Conservation (phyloP, 2,329 filamentous ascomycete species). For the Trichoderma pleuroti region DNA sequence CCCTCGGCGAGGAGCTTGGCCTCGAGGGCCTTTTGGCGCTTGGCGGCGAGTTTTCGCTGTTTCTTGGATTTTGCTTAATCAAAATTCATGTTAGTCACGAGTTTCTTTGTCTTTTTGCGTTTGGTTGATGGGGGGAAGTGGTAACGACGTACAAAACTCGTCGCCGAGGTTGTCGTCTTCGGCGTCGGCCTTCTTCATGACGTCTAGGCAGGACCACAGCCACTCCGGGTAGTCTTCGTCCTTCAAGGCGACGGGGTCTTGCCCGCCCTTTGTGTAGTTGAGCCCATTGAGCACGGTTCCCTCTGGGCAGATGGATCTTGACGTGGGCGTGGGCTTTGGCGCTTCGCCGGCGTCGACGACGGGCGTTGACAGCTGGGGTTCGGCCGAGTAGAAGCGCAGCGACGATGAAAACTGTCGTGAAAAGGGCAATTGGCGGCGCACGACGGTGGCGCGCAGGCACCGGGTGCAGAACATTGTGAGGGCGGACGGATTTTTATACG, state of each 20-base stretch:
- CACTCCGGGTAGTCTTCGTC: constrained; percentile 77
- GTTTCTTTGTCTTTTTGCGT: background rate
- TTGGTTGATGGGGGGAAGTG: background rate
- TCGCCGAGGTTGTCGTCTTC: constrained; percentile 61
- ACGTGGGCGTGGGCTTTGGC: constrained; percentile 29
- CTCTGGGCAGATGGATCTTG: constrained; percentile 54
- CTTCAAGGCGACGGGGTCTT: constrained; percentile 68
- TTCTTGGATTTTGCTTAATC: constrained; percentile 81
- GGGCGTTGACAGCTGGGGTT: constrained; percentile 38
- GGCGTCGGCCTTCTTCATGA: constrained; percentile 51
- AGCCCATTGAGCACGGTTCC: constrained; percentile 70
- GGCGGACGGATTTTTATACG: constrained; percentile 13
- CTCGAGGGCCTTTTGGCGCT: constrained; percentile 55
- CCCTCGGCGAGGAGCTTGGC: constrained; percentile 59
- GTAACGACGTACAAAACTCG: constrained; percentile 67
- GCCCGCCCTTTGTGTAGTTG: constrained; percentile 71
- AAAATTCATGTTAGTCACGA: background rate
- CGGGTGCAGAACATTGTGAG: constrained; percentile 42
- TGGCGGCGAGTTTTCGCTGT: constrained; percentile 68
- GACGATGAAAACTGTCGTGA: constrained; percentile 42
- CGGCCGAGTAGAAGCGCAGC: constrained; percentile 35
- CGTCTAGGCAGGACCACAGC: constrained; percentile 71
- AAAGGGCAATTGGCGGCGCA: constrained; percentile 31
- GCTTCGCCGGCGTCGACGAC: constrained; percentile 32
- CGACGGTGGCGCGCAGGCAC: constrained; percentile 47